Base-by-base conservation (phyloP, 2,329 filamentous ascomycete genomes). In the Parastagonospora nodorum region DNA sequence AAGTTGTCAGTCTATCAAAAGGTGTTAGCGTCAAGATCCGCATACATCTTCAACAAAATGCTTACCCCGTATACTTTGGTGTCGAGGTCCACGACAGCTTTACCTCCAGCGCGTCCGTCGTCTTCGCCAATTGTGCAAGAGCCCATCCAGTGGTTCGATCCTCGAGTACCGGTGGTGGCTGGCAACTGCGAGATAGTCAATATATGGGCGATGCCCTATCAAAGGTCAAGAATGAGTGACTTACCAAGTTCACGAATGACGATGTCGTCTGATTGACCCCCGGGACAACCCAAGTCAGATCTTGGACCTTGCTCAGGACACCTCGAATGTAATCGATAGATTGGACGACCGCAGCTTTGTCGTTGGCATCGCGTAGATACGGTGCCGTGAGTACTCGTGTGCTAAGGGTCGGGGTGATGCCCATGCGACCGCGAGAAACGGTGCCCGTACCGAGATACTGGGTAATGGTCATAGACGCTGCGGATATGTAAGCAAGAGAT, bases 401-500 rank as follows among this genome's bases (percentile, higher is more conserved):
- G 56, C 75, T 78, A 10, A 88, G 75, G 5, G 74, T 76, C 31
- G 76, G 69, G 9, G 77, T 81, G 53, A 88, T 85, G 16, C 79
- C 82, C 61, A 85, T 80, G 38, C 82, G 77, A 30, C 85, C 85
- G 24, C 83, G 76, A n/a, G 84, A 84, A 11, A 77, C 78, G 15
- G 81, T 76, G 30, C 85, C 84, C 40, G 82, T 81, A 30, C 84
- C 84, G 15, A 88, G 82, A 71, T 88, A 87, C 48, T 75, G 74
- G 9, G 69, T 74, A 51, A 76, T 73, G 19, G 68, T 69, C 63
- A 76, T 74, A 4, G 72, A 57, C 9, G 55, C 56, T 63, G 14
- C 19, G 5, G 8, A 4, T 6, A 27, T 4, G 29, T 42, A 8
- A 19, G 30, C 14, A 15, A 30, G 8, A 14, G 24, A 5, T 9